Evolutionary conservation across 768 basidiomycete species (phyloP), one percentile per base, ranked within the genome.

Genomic region (Lyophyllum decastes): DNA sequence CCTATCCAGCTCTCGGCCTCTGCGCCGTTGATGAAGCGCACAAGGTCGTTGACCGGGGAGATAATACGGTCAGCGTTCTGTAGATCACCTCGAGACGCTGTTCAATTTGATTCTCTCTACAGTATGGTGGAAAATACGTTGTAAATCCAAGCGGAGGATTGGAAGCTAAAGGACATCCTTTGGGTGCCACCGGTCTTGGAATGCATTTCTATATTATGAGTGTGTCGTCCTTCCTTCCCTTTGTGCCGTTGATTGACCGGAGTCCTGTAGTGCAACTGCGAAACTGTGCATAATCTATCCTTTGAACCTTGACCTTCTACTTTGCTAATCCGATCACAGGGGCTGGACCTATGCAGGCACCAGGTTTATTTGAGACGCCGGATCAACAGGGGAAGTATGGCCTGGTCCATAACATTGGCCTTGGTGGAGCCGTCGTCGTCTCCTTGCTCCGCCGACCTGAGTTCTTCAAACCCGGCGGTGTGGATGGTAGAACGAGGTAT

Each of bases 141-240:
- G 74, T 94, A 34, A 94, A 94, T 62, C 90, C 92, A 0, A 90
- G 87, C 50, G 92, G 92, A 24, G 92, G 92, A 0, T 79, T 94
- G 16, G 90, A 94, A 67, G 89, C 90, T n/a, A 94, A 93, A 67
- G 92, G 92, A 2, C 90, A 94, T 66, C 92, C 92, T 2, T 79
- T 93, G 19, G 90, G 91, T 38, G 90, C 91, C 0, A 92, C 89
- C 17, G 91, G 91, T 1, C 73, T 93, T 14, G 90, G 88, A 25
- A 92, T 92, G 91, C 90, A 93, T 68, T 92, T 92, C 72, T 92
- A 90, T 66, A 89, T 92, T 60, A 82, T 86, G 64, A 91, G 89
- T 89, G 66, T n/a, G n/a, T n/a, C 43, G 86, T 71, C 17, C 16
- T 49, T 19, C 45, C 7, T 24, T 49, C 17, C 22, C 2, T 53